Percentiles rank a stretch among this genome's conserved stretches.
phyloP scores from a whole-genome alignment of 2,329 filamentous ascomycete species.

The Dactylellina haptotyla region DNA sequence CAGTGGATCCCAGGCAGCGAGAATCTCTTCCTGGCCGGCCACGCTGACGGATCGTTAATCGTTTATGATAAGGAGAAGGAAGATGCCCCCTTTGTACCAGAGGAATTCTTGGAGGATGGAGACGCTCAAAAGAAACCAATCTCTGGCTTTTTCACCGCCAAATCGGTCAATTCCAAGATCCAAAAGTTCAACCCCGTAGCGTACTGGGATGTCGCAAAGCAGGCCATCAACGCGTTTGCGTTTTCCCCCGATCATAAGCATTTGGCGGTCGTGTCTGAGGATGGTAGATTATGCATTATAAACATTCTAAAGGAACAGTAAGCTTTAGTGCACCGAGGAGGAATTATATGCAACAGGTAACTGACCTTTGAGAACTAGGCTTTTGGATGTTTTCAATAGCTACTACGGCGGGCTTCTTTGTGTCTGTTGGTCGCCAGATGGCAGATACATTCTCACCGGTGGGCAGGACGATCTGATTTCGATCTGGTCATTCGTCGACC shows the following conservation, averaged over 20 bases:
- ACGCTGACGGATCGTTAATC: conserved; percentile 88
- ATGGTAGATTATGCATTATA: conserved; percentile 87
- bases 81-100: conserved; percentile 79
- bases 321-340: conserved; percentile 58
- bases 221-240: conserved; percentile 87
- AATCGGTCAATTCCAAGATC: conserved; percentile 92
- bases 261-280: conserved; percentile 88
- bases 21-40: conserved; percentile 87
- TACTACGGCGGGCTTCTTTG: conserved; percentile 95
- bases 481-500: conserved; percentile 90
- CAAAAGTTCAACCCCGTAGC: conserved; percentile 93
- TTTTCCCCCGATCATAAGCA: conserved; percentile 91
- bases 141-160: conserved; percentile 64
- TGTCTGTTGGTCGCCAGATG: conserved; percentile 97
- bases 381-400: conserved; percentile 86
- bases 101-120: conserved; percentile 63
- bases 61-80: conserved; percentile 99
- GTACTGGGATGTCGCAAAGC: conserved; percentile 90
- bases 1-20: conserved; percentile 95
- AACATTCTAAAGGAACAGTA: conserved; percentile 92
- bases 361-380: conserved; percentile 65
- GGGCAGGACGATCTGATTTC: conserved; percentile 96
- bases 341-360: neutral
- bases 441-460: conserved; percentile 92
- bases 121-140: conserved; percentile 42